A percentile compares a stretch with the other conserved stretches of the same genome.
Evolutionary conservation across 345 rosid genomes (phyloP).

Genomic region (Populus davidiana): DNA sequence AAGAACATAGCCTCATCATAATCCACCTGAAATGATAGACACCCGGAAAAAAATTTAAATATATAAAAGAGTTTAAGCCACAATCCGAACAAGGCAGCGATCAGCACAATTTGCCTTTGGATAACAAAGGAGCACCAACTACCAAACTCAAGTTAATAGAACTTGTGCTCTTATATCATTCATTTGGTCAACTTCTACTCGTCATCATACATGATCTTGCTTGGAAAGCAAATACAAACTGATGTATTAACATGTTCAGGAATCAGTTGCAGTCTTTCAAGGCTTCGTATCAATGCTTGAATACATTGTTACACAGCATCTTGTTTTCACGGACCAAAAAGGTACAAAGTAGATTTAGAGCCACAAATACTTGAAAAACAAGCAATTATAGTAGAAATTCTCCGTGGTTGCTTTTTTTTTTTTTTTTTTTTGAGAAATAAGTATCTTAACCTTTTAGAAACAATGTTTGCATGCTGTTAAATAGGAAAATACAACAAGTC

Average conservation of each 20-base stretch:
- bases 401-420: neutral
- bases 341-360: neutral
- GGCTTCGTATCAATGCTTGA: neutral
- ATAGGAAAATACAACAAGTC: neutral
- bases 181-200: neutral
- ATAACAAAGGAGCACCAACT: neutral
- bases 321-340: neutral
- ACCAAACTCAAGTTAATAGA: neutral
- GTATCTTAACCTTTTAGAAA: neutral
- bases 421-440: neutral
- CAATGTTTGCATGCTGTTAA: neutral
- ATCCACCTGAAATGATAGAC: constrained; percentile 66
- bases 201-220: neutral
- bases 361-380: neutral
- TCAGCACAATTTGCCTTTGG: neutral
- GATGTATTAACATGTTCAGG: neutral
- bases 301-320: neutral
- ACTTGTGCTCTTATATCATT: neutral
- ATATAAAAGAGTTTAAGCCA: neutral
- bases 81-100: neutral
- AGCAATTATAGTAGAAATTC: neutral
- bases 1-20: constrained; percentile 90
- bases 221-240: neutral
- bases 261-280: neutral
- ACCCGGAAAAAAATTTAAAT: constrained; percentile 11